phyloP scores from a whole-genome alignment of 2,329 filamentous ascomycete genomes.

The Cordyceps cicadae region DNA sequence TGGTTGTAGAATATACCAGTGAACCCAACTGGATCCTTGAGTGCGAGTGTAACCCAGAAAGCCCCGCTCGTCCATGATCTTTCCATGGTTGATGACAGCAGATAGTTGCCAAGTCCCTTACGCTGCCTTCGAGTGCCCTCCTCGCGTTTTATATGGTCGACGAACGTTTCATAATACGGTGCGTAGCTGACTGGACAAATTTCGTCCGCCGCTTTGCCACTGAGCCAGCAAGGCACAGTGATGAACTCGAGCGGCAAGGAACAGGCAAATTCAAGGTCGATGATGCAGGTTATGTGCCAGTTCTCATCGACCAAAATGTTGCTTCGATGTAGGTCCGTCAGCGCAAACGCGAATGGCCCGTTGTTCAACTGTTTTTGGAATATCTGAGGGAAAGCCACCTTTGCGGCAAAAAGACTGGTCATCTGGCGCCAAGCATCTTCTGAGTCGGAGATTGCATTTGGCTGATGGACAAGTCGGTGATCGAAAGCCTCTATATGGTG shows the following conservation, averaged over 20 bases:
- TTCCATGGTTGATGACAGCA: constrained; percentile 13
- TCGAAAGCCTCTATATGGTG: constrained; percentile 14
- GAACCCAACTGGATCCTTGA: constrained; percentile 12
- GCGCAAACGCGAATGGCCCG: constrained; percentile 21
- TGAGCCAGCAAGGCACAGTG: constrained; percentile 18
- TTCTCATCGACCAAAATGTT: constrained; percentile 28
- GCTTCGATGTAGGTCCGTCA: constrained; percentile 26
- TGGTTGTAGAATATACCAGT: constrained; percentile 13
- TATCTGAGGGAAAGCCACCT: constrained; percentile 13
- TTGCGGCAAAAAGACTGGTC: constrained; percentile 14
- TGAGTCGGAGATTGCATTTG: constrained; percentile 14
- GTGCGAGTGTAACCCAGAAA: constrained; percentile 14
- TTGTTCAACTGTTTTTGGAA: constrained; percentile 17
- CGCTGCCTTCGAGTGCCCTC: neutral
- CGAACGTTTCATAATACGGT: constrained; percentile 8
- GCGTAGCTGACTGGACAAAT: constrained; percentile 4
- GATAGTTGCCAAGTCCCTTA: neutral
- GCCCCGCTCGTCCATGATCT: constrained; percentile 12
- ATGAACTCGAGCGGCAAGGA: constrained; percentile 21
- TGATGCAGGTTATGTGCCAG: constrained; percentile 24
- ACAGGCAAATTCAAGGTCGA: constrained; percentile 27
- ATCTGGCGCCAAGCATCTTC: constrained; percentile 15
- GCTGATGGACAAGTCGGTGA: constrained; percentile 15
- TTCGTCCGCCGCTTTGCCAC: constrained; percentile 22
- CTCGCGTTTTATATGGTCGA: constrained; percentile 4